Evolutionary conservation across 1,284 basidiomycete genomes (phyloP), one percentile per base, ranked within the genome.

Genomic region (Exobasidium rhododendri): DNA sequence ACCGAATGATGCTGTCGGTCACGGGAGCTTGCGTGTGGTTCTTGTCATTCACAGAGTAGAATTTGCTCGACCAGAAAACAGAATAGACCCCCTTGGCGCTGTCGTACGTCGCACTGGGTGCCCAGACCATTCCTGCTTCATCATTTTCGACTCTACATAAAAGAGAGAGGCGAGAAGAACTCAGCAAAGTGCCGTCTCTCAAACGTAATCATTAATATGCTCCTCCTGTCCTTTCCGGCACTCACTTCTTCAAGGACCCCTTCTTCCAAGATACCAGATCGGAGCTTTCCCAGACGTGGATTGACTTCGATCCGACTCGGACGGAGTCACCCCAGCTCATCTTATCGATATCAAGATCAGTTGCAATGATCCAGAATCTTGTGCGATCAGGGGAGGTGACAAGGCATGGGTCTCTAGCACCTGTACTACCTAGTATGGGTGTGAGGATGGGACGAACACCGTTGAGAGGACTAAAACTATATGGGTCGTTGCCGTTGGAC

Each of bases 361-460:
- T 68, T 14, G 26, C 66, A 31, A 66, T 64, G 35, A 63, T 62
- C 52, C 60, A 68, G 53, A 57, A 63, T 45, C 63, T 58, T 40
- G 47, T 56, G 13, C 60, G 61, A 35, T 68, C 64, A 4, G 29
- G 50, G 17, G 59, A 66, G 43, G 45, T 47, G 4, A 64, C 64
- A 31, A 68, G 43, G 32, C 59, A 68, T 32, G 63, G 49, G 61
- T 68, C 66, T 26, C 66, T 56, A 54, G 59, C 64, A 20, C 53
- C 66, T 40, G 58, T 55, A 22, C 59, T 68, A 14, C 66, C 64
- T 13, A 63, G 54, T 6, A 28, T 52, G 7, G 64, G 58, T 31
- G 45, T 53, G 11, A 68, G 58, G 20, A 68, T 46, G 6, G 64
- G 60, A 3, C 61, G 47, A 22, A 64, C 64, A 10, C 44, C 58